Evolutionary conservation across 169 alveolate species (phyloP).

Genomic region (Cryptosporidium ryanae): DNA sequence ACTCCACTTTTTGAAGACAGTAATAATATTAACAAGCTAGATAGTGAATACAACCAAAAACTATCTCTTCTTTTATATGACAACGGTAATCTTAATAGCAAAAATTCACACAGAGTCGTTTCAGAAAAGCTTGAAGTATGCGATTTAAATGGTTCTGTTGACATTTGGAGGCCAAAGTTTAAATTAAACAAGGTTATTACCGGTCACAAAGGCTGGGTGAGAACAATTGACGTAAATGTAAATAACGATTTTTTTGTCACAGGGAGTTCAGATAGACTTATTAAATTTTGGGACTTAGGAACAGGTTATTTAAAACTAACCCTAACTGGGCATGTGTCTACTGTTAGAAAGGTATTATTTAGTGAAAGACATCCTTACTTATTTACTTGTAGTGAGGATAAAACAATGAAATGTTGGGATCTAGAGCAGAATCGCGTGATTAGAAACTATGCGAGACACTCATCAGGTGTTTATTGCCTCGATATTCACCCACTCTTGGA

Average conservation of each 20-base stretch:
- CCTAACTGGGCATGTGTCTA: constrained; percentile 96
- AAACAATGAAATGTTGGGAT: constrained; percentile 98
- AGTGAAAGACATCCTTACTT: constrained; percentile 96
- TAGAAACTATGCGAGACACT: constrained; percentile 97
- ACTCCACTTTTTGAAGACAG: too few relatives aligned
- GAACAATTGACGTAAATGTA: constrained; percentile 95
- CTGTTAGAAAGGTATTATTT: constrained; percentile 93
- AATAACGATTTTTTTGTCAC: constrained; percentile 96
- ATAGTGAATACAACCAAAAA: not conserved
- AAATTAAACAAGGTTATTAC: constrained; percentile 94
- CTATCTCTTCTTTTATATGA: not conserved
- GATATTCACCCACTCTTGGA: constrained; percentile 97
- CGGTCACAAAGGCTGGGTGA: constrained; percentile 99
- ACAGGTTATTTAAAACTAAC: constrained; percentile 95
- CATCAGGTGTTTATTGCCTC: constrained; percentile 94
- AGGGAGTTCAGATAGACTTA: constrained; percentile 96
- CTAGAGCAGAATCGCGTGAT: constrained; percentile 96
- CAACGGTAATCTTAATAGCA: too few relatives aligned
- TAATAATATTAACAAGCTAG: not conserved
- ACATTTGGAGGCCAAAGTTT: constrained; percentile 96
- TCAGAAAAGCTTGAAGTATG: not conserved
- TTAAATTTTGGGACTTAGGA: constrained; percentile 98
- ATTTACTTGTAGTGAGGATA: constrained; percentile 98
- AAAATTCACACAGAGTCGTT: not conserved
- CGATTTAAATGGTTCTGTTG: not conserved